These are phyloP conservation scores for Clarkia xantiana DNA, from an alignment of 345 rosid species.

Conservation along the genomic window DNA sequence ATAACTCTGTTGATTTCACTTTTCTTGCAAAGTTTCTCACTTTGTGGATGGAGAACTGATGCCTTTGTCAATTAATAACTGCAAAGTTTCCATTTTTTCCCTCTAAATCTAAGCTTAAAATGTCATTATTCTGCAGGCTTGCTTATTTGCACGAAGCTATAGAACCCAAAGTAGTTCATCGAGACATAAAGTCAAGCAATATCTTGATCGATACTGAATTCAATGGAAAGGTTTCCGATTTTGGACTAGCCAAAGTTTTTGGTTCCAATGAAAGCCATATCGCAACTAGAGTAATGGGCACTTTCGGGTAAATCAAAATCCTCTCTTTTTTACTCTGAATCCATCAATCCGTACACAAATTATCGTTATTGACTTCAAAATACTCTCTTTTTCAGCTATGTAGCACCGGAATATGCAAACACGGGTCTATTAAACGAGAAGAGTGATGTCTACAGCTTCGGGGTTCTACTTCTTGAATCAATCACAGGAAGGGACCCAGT, in stretches of 20 bases:
- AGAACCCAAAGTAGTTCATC: constrained; percentile 92
- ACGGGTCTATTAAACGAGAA: constrained; percentile 76
- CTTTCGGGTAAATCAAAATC: constrained; percentile 62
- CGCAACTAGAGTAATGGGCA: constrained; percentile 96
- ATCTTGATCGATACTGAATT: constrained; percentile 76
- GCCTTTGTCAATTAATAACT: no score
- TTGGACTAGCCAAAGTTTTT: constrained; percentile 89
- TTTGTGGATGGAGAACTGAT: no score
- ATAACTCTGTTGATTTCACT: no score
- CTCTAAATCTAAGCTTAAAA: no score
- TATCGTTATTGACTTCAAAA: constrained; percentile 3
- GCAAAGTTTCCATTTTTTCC: no score
- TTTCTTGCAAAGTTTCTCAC: no score
- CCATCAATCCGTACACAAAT: not conserved
- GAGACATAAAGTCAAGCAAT: constrained; percentile 95
- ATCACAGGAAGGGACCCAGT: constrained; percentile 92
- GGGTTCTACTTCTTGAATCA: constrained; percentile 82
- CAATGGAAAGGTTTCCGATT: constrained; percentile 90
- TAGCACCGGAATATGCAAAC: constrained; percentile 94
- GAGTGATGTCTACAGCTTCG: constrained; percentile 92
- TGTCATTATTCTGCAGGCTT: constrained; percentile 38
- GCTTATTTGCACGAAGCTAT: constrained; percentile 95
- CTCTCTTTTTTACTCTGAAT: not conserved
- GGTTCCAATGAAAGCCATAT: constrained; percentile 81
- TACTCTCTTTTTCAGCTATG: constrained; percentile 43